These are phyloP conservation scores for Picochlorum sp. DNA, from an alignment of 139 green algal genomes.

Conservation along the genomic window DNA sequence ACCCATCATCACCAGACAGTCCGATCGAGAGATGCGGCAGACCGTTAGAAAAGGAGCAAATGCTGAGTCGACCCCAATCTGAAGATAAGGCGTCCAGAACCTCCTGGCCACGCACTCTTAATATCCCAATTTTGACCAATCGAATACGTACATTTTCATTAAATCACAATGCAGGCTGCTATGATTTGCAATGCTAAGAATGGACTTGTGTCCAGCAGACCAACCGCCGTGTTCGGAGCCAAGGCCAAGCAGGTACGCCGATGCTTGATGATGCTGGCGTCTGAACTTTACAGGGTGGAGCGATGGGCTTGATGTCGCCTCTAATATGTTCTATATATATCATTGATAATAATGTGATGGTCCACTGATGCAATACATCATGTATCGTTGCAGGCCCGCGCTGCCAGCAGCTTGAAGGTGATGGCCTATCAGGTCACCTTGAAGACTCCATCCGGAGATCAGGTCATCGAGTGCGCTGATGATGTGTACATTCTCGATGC, in stretches of 20 bases:
- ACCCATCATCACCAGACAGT: too few species aligned
- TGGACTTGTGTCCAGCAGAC: slow-evolving; percentile 12
- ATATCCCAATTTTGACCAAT: too few species aligned
- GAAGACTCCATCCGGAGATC: slow-evolving; percentile 54
- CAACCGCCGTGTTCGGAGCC: slow-evolving; percentile 12
- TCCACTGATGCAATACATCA: background rate
- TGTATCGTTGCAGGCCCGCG: slow-evolving; percentile 1
- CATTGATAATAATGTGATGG: background rate
- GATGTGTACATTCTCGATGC: slow-evolving; percentile 79
- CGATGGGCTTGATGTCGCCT: background rate
- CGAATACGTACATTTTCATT: too few species aligned
- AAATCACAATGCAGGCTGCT: slow-evolving; percentile 15
- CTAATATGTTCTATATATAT: background rate
- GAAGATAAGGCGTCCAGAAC: too few species aligned
- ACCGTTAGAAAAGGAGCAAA: slow-evolving; percentile 4
- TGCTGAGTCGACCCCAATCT: background rate
- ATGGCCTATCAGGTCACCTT: slow-evolving; percentile 59
- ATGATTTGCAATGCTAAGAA: slow-evolving; percentile 13
- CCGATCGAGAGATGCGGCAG: too few species aligned
- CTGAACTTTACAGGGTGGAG: background rate
- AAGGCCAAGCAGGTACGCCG: slow-evolving; percentile 17
- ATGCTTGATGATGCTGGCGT: slow-evolving; percentile 1
- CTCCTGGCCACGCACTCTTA: too few species aligned
- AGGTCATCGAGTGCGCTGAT: slow-evolving; percentile 59
- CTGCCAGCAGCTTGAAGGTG: slow-evolving; percentile 20